These are phyloP conservation scores for Beauveria bassiana DNA, from an alignment of 2,329 filamentous ascomycete species.

Conservation along the genomic window DNA sequence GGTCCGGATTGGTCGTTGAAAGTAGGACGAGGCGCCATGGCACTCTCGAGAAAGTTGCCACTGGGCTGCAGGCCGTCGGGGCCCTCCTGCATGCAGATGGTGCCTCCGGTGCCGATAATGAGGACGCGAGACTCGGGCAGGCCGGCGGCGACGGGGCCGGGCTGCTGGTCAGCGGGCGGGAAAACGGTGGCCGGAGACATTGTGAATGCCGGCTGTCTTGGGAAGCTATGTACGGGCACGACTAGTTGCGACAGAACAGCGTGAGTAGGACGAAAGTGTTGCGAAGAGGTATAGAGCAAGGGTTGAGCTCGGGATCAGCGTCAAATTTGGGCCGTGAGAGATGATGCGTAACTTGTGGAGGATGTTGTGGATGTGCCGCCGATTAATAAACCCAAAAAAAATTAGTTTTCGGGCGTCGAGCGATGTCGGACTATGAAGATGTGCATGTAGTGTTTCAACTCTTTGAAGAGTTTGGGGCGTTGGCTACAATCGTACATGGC, in stretches of 20 bases:
- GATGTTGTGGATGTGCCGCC: neutral
- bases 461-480: neutral
- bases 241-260: neutral
- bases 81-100: conserved; percentile 85
- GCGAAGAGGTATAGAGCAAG: neutral
- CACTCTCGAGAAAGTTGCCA: conserved; percentile 70
- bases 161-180: conserved; percentile 5
- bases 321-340: neutral
- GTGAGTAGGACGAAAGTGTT: neutral
- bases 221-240: neutral
- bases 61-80: conserved; percentile 74
- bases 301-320: neutral
- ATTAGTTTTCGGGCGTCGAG: neutral
- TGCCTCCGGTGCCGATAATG: conserved; percentile 84
- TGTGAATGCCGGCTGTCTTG: neutral
- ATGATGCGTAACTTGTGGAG: neutral
- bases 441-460: conserved; percentile 2
- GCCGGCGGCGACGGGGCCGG: conserved; percentile 17
- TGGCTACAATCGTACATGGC: neutral
- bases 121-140: conserved; percentile 73
- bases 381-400: neutral
- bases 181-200: conserved; percentile 16
- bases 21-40: conserved; percentile 71
- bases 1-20: conserved; percentile 62
- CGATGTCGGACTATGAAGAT: conserved; percentile 9